Percentiles rank a stretch among this genome's conserved stretches.
phyloP scores from a whole-genome alignment of 768 basidiomycete species.

The Russula olivacea region DNA sequence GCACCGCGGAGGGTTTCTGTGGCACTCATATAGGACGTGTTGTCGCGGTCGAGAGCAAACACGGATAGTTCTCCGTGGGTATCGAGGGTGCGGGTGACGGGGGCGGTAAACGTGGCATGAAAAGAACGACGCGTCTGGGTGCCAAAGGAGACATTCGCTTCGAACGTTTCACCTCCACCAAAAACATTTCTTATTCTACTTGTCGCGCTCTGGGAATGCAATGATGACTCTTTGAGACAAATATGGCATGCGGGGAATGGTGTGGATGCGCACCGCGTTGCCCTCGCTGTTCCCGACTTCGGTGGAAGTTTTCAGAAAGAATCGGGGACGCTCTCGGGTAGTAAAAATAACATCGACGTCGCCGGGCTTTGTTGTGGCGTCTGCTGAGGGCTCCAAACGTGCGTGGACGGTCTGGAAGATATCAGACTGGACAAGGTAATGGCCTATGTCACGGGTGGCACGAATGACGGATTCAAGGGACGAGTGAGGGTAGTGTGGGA shows the following conservation, averaged over 20 bases:
- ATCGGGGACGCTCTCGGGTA: conserved; percentile 67
- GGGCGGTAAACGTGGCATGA: conserved; percentile 59
- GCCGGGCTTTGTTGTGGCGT: conserved; percentile 45
- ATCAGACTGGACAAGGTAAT: conserved; percentile 63
- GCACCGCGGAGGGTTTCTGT: conserved; percentile 59
- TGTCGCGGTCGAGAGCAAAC: conserved; percentile 75
- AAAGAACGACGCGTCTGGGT: conserved; percentile 85
- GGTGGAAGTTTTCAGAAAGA: conserved; percentile 76
- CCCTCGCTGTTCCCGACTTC: conserved; percentile 94
- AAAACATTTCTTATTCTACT: conserved; percentile 82
- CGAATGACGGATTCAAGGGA: conserved; percentile 64
- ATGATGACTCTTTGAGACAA: conserved; percentile 15
- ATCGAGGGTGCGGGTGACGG: conserved; percentile 53
- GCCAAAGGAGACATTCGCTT: conserved; percentile 76
- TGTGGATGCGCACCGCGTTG: conserved; percentile 60
- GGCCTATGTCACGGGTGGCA: conserved; percentile 60
- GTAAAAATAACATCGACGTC: conserved; percentile 80
- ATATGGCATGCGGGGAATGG: neutral
- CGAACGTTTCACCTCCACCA: conserved; percentile 85
- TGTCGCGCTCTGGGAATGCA: conserved; percentile 55
- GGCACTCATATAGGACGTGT: conserved; percentile 69
- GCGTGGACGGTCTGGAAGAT: conserved; percentile 68
- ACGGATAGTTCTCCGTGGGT: conserved; percentile 65
- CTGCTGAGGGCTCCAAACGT: conserved; percentile 51
- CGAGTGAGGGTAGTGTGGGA: conserved; percentile 31